Percentiles rank a stretch among this genome's conserved stretches.
Evolutionary conservation across 2,329 filamentous ascomycete species (phyloP).

Genomic region (Claviceps pazoutovae): DNA sequence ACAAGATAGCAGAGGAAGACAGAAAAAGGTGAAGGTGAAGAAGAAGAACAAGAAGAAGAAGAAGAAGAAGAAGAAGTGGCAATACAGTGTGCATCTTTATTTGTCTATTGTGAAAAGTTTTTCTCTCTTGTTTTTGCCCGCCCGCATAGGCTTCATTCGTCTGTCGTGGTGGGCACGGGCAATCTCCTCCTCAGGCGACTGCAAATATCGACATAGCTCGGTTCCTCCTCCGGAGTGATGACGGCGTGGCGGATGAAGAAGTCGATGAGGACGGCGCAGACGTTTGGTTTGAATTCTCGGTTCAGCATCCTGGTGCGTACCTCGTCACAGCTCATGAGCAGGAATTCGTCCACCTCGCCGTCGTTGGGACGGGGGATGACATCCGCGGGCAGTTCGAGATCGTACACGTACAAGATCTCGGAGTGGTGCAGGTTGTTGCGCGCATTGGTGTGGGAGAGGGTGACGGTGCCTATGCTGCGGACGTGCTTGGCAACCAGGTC

Average conservation of each 20-base stretch:
- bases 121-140: too few species aligned
- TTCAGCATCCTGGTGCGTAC: constrained; percentile 47
- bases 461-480: constrained; percentile 20
- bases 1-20: too few species aligned
- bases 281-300: constrained; percentile 76
- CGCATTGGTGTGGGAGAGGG: constrained; percentile 18
- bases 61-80: too few species aligned
- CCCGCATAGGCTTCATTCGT: constrained; percentile 1
- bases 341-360: constrained; percentile 65
- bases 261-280: constrained; percentile 62
- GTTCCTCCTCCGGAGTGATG: constrained; percentile 58
- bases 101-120: too few species aligned
- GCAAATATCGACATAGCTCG: constrained; percentile 55
- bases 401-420: constrained; percentile 54
- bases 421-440: constrained; percentile 18
- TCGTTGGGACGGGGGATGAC: constrained; percentile 55
- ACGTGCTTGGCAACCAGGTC: constrained; percentile 14
- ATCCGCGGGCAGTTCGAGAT: constrained; percentile 48
- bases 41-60: too few species aligned
- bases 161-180: constrained; percentile 23
- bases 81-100: too few species aligned
- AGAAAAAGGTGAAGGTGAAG: too few species aligned
- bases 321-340: constrained; percentile 46
- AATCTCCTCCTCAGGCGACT: constrained; percentile 29
- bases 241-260: constrained; percentile 70